phyloP scores from a whole-genome alignment of 1,284 basidiomycete species.

The Malassezia obtusa region DNA sequence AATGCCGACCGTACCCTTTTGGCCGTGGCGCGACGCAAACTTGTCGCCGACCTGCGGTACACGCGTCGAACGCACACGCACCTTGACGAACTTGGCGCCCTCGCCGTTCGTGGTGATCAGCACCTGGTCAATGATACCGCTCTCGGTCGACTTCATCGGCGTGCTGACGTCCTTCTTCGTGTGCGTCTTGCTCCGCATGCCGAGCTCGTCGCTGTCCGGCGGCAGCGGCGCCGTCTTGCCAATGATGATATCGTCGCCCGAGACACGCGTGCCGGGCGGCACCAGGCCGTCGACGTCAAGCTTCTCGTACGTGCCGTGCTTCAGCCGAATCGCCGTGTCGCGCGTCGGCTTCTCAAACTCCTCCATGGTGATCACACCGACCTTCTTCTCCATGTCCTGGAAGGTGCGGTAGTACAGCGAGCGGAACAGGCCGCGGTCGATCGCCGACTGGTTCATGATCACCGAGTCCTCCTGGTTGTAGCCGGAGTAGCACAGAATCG shows the following conservation, averaged over 20 bases:
- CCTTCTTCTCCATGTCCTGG: constrained; percentile 93
- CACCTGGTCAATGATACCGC: constrained; percentile 93
- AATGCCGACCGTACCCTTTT: constrained; percentile 99
- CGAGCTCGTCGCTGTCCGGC: constrained; percentile 90
- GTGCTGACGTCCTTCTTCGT: constrained; percentile 90
- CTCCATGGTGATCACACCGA: constrained; percentile 68
- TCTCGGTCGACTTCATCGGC: constrained; percentile 93
- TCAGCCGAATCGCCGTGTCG: constrained; percentile 88
- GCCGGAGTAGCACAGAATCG: constrained; percentile 95
- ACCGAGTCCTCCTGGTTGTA: constrained; percentile 99
- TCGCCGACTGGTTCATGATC: constrained; percentile 99
- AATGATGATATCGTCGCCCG: constrained; percentile 96
- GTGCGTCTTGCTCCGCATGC: constrained; percentile 82
- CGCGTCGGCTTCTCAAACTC: constrained; percentile 94
- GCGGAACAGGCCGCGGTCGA: constrained; percentile 94
- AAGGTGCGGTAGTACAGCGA: constrained; percentile 98
- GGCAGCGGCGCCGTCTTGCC: constrained; percentile 97
- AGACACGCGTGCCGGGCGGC: constrained; percentile 86
- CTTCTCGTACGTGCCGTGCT: constrained; percentile 97
- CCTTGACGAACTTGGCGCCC: constrained; percentile 96
- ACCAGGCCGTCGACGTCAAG: constrained; percentile 91
- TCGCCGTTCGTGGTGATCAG: constrained; percentile 91
- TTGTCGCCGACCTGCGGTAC: constrained; percentile 97
- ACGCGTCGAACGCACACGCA: constrained; percentile 87
- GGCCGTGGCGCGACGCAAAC: constrained; percentile 97